Evolutionary conservation across 257 asterid genomes (phyloP).

Genomic region (Coffea canephora): DNA sequence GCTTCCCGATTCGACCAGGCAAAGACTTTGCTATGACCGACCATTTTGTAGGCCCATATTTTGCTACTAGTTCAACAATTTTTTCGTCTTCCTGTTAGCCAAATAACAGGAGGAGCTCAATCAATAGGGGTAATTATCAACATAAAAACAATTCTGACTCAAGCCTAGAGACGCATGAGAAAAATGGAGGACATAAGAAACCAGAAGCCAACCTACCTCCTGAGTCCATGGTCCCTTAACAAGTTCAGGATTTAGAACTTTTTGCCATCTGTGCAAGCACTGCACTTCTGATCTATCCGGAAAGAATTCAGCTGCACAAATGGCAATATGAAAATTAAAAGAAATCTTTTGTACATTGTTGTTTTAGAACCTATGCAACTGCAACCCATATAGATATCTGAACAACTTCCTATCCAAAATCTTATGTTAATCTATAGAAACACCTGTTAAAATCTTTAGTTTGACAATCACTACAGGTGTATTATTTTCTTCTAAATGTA

Average conservation of each 20-base stretch:
- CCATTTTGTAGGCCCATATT: conserved; percentile 97
- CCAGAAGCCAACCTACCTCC: conserved; percentile 76
- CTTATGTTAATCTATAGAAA: background rate
- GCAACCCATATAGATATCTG: background rate
- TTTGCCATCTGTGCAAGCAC: conserved; percentile 99
- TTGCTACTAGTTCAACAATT: conserved; percentile 75
- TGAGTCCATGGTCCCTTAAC: conserved; percentile 99
- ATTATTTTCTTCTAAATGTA: background rate
- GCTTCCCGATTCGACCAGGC: conserved; percentile 99
- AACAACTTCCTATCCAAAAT: background rate
- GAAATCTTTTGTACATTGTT: background rate
- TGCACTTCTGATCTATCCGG: conserved; percentile 99
- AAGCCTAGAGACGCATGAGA: background rate
- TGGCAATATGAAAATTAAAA: conserved; percentile 11
- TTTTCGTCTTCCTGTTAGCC: conserved; percentile 85
- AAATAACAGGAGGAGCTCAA: conserved; percentile 11
- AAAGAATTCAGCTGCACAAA: conserved; percentile 79
- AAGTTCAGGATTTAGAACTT: conserved; percentile 97
- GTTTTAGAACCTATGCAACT: background rate
- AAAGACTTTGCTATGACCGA: conserved; percentile 89
- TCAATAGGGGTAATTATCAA: background rate
- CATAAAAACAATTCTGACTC: conserved; percentile 15
- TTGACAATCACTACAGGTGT: background rate
- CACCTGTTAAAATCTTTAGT: background rate
- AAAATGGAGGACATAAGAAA: conserved; percentile 9